Conservation (phyloP, 2,329 filamentous ascomycete genomes). For the Didymella lethalis region DNA sequence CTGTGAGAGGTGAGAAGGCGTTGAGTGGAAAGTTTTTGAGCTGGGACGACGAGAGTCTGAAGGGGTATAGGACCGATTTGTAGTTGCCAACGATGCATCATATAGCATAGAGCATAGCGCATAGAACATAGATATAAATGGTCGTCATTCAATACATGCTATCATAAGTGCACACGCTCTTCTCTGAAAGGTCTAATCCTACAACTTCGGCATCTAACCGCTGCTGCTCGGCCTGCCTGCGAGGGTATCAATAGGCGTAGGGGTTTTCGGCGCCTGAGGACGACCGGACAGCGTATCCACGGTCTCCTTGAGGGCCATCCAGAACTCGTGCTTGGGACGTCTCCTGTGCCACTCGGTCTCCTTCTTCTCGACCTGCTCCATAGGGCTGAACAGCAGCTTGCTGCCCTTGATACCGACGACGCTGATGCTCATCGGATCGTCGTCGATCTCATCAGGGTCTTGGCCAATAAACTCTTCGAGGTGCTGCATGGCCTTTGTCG, state of each 20-base stretch:
- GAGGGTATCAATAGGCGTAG: slow-evolving; percentile 31
- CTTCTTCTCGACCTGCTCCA: slow-evolving; percentile 78
- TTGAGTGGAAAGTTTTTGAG: slow-evolving; percentile 79
- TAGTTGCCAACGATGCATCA: neutral
- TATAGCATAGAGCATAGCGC: slow-evolving; percentile 1
- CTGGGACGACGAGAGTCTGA: slow-evolving; percentile 45
- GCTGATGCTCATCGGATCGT: slow-evolving; percentile 74
- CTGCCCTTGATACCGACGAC: slow-evolving; percentile 95
- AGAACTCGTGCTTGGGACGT: slow-evolving; percentile 83
- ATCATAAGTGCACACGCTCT: slow-evolving; percentile 1
- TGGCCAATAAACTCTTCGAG: slow-evolving; percentile 77
- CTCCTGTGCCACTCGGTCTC: slow-evolving; percentile 95
- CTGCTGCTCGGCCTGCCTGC: slow-evolving; percentile 31
- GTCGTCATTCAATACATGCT: neutral
- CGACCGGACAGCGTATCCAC: slow-evolving; percentile 83
- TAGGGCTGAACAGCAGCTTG: slow-evolving; percentile 83
- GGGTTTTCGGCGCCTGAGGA: slow-evolving; percentile 30
- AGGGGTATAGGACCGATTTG: slow-evolving; percentile 35
- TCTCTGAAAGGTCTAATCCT: neutral
- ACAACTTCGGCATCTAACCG: slow-evolving; percentile 1
- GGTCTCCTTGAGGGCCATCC: slow-evolving; percentile 79
- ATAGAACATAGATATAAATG: neutral
- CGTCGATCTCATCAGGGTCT: slow-evolving; percentile 71
- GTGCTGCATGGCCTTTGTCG: slow-evolving; percentile 93
- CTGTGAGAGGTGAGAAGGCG: slow-evolving; percentile 66